A percentile compares a stretch with the other conserved stretches of the same genome.
Evolutionary conservation across 768 basidiomycete genomes (phyloP).

Genomic region (Pisolithus marmoratus): DNA sequence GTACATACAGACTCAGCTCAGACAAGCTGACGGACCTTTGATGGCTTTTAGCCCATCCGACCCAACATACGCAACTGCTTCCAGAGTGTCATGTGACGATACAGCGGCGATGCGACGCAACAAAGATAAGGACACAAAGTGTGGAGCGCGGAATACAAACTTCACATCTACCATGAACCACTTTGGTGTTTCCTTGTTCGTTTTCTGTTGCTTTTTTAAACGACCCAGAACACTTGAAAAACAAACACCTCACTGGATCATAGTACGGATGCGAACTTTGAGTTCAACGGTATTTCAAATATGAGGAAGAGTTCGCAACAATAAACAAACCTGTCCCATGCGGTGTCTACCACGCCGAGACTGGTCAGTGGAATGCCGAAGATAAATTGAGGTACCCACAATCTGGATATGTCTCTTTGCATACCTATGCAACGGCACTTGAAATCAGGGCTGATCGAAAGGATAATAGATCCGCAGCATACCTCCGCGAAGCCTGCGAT

Average conservation of each 20-base stretch:
- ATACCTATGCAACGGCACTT: conserved; percentile 41
- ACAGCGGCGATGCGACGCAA: conserved; percentile 57
- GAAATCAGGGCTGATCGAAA: conserved; percentile 1
- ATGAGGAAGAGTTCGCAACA: conserved; percentile 5
- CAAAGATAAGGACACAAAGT: conserved; percentile 77
- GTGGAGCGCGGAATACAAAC: conserved; percentile 54
- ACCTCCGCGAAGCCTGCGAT: conserved; percentile 83
- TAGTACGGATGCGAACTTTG: conserved; percentile 71
- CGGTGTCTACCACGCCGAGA: conserved; percentile 54
- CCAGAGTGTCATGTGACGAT: conserved; percentile 34
- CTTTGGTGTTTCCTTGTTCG: conserved; percentile 65
- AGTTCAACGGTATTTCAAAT: conserved; percentile 3
- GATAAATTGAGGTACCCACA: conserved; percentile 42
- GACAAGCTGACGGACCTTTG: conserved; percentile 39
- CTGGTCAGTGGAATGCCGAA: conserved; percentile 4
- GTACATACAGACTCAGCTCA: neutral
- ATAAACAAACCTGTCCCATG: conserved; percentile 73
- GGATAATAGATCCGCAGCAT: conserved; percentile 4
- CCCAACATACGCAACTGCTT: conserved; percentile 62
- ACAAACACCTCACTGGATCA: conserved; percentile 47
- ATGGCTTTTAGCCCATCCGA: conserved; percentile 55
- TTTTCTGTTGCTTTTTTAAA: conserved; percentile 51
- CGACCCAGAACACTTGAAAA: neutral
- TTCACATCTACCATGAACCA: conserved; percentile 92
- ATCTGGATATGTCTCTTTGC: conserved; percentile 86